Conservation (phyloP, 208 protist genomes). For the Acanthamoeba royreba region DNA sequence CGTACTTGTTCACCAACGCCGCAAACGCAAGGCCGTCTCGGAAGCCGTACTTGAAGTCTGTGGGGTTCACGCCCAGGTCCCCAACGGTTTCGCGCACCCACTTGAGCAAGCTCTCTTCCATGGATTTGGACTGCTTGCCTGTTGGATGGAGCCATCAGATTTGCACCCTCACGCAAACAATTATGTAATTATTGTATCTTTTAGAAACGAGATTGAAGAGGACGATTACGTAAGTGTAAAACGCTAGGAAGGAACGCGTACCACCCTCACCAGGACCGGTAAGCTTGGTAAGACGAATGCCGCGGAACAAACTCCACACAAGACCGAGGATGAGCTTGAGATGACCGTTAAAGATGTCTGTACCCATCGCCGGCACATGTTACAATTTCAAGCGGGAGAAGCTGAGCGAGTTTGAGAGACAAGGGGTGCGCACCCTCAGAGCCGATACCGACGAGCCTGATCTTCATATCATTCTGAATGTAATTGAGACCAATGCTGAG, state of each 20-base stretch:
- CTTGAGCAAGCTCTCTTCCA: constrained; percentile 37
- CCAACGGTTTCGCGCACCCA: constrained; percentile 8
- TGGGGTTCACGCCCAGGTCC: not conserved
- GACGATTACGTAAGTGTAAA: too few species aligned
- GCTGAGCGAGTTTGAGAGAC: not conserved
- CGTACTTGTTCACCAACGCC: constrained; percentile 27
- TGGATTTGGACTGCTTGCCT: not conserved
- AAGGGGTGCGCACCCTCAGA: not conserved
- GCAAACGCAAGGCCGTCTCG: constrained; percentile 5
- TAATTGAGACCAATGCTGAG: constrained; percentile 27
- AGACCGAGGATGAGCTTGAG: constrained; percentile 38
- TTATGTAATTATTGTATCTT: too few species aligned
- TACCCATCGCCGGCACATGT: too few species aligned
- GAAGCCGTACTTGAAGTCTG: constrained; percentile 30
- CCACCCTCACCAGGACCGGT: not conserved
- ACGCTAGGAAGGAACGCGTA: not conserved
- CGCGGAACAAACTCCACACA: constrained; percentile 22
- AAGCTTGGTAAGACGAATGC: not conserved
- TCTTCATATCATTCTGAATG: constrained; percentile 30
- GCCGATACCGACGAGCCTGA: constrained; percentile 20
- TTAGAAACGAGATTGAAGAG: too few species aligned
- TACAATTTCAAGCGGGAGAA: not conserved
- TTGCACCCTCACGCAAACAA: too few species aligned
- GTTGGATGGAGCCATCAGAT: too few species aligned
- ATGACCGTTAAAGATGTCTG: not conserved